phyloP scores from a whole-genome alignment of 495 filamentous ascomycete species.

The Evernia prunastri region DNA sequence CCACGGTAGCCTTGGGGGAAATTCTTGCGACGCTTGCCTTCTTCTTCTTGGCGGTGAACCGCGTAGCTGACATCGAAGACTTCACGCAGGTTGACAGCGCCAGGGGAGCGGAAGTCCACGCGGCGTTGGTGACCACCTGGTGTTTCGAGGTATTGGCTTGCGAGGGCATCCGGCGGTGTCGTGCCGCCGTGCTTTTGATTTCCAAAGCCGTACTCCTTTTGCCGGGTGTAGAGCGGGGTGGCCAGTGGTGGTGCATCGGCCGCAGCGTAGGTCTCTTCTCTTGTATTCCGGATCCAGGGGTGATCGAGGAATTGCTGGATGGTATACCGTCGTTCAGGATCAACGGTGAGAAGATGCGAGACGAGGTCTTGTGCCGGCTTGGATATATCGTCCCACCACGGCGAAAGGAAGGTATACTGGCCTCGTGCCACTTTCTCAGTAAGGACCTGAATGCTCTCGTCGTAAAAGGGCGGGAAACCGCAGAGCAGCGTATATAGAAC shows the following conservation, averaged over 20 bases:
- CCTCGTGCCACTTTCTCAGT: conserved; percentile 97
- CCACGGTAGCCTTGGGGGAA: conserved; percentile 65
- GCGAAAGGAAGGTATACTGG: conserved; percentile 95
- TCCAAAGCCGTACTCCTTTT: conserved; percentile 39
- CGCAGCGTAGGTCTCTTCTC: conserved; percentile 71
- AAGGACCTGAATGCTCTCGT: conserved; percentile 93
- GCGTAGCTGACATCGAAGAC: conserved; percentile 97
- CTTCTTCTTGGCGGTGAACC: conserved; percentile 93
- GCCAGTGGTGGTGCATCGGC: conserved; percentile 70
- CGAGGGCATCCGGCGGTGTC: conserved; percentile 42
- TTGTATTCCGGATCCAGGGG: conserved; percentile 76
- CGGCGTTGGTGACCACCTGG: conserved; percentile 53
- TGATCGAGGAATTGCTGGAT: conserved; percentile 85
- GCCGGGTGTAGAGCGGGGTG: conserved; percentile 53
- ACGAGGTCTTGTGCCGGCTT: conserved; percentile 92
- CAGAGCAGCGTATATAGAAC: conserved; percentile 95
- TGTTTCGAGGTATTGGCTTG: conserved; percentile 50
- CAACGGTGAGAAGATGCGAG: conserved; percentile 85
- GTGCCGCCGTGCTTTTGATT: conserved; percentile 25
- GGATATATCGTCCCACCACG: conserved; percentile 99
- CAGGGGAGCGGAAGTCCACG: conserved; percentile 93
- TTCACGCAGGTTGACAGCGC: conserved; percentile 89
- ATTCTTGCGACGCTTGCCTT: conserved; percentile 80
- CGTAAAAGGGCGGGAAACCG: conserved; percentile 97
- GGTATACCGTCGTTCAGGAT: conserved; percentile 83